Evolutionary conservation across 1,284 basidiomycete genomes (phyloP), one percentile per base, ranked within the genome.

Genomic region (Apiotrichum sp.): DNA sequence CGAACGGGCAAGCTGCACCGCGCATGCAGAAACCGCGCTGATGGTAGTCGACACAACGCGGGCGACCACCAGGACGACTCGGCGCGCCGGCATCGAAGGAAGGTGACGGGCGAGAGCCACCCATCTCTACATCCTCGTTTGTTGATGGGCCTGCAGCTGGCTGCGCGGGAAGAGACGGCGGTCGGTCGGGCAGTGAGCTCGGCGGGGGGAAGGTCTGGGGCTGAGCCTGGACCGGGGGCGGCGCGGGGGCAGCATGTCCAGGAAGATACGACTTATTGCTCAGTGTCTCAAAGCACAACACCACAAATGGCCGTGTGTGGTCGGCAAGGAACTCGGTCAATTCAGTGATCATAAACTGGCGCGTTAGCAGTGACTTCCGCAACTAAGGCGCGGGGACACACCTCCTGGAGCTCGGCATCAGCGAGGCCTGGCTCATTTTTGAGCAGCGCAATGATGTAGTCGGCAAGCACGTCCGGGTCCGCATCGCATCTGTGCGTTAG

Each of bases 401-500:
- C 47, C 35, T 48, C 22, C 22, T 39, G 6, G 22, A 48, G 16
- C 62, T 93, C 87, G n/a, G 75, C 72, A 69, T 93, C 89, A 4
- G 86, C 81, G 9, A 73, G 59, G n/a, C 57, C 60, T 10, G 85
- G 85, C 76, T 91, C 89, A 74, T 95, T 90, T 71, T 92, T 92
- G 56, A 97, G 79, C 52, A 98, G 79, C n/a, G 93, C 93, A 49
- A 96, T 83, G 64, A 97, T 87, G 72, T 97, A 98, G 72, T 97
- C 92, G 11, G 90, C 87, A 50, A 98, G 84, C 22, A 93, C 91
- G 36, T 87, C 86, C 31, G 93, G 93, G 73, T 97, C 93, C 52
- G 93, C 93, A 74, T 98, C 93, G 72, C 91, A 96, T 80, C 92
- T 96, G 22, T 29, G 41, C n/a, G 44, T 57, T 35, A 49, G 53